Base-by-base conservation (phyloP, 108 stramenopile genomes). In the Cylindrotheca fusiformis region DNA sequence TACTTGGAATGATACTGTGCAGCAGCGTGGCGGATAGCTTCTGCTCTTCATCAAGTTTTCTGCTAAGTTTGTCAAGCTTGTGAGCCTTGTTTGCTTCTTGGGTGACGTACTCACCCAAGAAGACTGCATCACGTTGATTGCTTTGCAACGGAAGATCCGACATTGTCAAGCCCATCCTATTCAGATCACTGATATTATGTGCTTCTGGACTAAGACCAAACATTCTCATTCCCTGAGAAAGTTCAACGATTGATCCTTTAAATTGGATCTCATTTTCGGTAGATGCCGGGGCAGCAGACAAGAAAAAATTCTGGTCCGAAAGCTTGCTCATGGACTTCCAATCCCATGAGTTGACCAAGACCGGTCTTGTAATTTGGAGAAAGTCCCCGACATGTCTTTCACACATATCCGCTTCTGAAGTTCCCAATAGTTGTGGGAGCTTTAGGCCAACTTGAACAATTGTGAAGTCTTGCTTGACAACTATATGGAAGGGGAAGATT, bases 401-500 rank as follows among this genome's bases (percentile, higher is more conserved):
- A 6, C 6, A 10, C 36, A 41, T 41, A 10, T 41, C 36, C 10
- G 10, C 14, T 41, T 6, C 36, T 14, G 10, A 10, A 10, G 10
- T 6, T 14, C 14, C 10, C 6, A 75, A 23, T 21, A 75, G 24
- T 28, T 67, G 57, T 22, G 79, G 62, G 0, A 75, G 44, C 12
- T 69, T 56, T 10, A 53, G 55, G 18, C 79, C 79, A 18, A 63
- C 53, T 53, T 79, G 73, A 36, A 71, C 36, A 30, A 79, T 72
- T 14, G n/a, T 55, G 45, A 79, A 75, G 21, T 70, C 49, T 21
- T 66, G 17, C 49, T 74, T 48, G 20, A 79, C 51, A 32, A 73
- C 60, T 8, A 78, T 50, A 50, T 78, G 77, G 63, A 72, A 78
- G 0, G 77, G 77, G 56, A 79, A 75, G 8, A 79, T 41, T 41